These are phyloP conservation scores for Spergularia marina DNA, from an alignment of 148 eudicot species.

Conservation along the genomic window DNA sequence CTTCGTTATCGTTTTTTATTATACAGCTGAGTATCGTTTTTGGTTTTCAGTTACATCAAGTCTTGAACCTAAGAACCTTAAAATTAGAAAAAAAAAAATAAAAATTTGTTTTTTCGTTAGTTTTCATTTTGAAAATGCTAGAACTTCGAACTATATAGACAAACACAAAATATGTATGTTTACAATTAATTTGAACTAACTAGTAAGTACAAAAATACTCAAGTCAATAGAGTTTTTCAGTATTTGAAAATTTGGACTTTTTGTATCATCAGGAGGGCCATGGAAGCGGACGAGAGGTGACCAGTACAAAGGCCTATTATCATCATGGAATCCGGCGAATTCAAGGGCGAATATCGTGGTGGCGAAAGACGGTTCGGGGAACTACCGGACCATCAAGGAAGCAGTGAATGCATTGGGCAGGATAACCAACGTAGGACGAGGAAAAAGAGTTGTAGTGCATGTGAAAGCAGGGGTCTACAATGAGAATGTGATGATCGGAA, in stretches of 20 bases:
- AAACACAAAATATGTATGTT: too few relatives aligned
- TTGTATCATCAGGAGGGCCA: neutral
- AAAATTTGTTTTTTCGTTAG: too few relatives aligned
- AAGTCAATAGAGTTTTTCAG: too few relatives aligned
- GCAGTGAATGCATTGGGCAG: slow-evolving; percentile 44
- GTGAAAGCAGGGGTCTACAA: slow-evolving; percentile 63
- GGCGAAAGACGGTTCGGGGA: slow-evolving; percentile 74
- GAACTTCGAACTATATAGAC: too few relatives aligned
- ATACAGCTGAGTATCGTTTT: too few relatives aligned
- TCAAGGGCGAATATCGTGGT: slow-evolving; percentile 61
- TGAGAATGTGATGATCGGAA: slow-evolving; percentile 54
- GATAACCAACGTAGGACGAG: slow-evolving; percentile 15
- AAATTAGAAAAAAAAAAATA: too few relatives aligned
- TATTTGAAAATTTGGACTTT: neutral
- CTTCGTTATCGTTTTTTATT: too few relatives aligned
- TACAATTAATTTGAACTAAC: too few relatives aligned
- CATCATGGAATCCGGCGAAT: slow-evolving; percentile 49
- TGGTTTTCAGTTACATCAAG: too few relatives aligned
- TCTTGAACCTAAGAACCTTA: too few relatives aligned
- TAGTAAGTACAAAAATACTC: too few relatives aligned
- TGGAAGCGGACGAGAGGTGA: slow-evolving; percentile 7
- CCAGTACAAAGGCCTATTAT: slow-evolving; percentile 31
- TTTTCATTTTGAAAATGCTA: too few relatives aligned
- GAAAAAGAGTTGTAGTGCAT: slow-evolving; percentile 46
- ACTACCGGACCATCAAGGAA: slow-evolving; percentile 45